phyloP scores from a whole-genome alignment of 768 basidiomycete genomes.

The Lentinula aciculospora region DNA sequence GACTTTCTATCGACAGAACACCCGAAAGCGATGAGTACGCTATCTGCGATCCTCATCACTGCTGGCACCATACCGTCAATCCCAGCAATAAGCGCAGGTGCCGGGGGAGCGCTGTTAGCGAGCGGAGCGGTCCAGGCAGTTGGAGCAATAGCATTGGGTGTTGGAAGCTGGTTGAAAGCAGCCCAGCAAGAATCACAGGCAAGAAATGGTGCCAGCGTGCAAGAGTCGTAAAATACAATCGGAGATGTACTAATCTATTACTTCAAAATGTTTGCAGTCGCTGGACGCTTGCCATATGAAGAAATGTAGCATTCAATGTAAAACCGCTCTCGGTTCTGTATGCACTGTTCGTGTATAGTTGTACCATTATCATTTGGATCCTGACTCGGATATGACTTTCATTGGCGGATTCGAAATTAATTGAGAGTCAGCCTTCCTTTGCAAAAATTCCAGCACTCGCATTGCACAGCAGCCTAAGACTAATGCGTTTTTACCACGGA shows the following conservation, averaged over 20 bases:
- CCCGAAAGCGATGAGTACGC: slow-evolving; percentile 66
- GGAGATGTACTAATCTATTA: too few relatives aligned
- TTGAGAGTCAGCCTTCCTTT: too few relatives aligned
- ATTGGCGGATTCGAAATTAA: too few relatives aligned
- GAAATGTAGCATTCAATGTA: too few relatives aligned
- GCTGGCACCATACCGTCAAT: slow-evolving; percentile 71
- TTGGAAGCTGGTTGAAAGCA: slow-evolving; percentile 54
- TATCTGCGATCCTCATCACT: slow-evolving; percentile 76
- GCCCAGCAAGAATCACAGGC: slow-evolving; percentile 29
- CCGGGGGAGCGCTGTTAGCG: slow-evolving; percentile 69
- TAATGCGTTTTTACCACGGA: too few relatives aligned
- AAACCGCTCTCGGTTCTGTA: too few relatives aligned
- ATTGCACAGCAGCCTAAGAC: too few relatives aligned
- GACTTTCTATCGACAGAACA: slow-evolving; percentile 73
- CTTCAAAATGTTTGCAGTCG: not conserved
- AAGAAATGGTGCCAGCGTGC: not conserved
- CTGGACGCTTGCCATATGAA: not conserved
- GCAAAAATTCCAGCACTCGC: too few relatives aligned
- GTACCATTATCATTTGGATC: too few relatives aligned
- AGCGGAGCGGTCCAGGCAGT: slow-evolving; percentile 72
- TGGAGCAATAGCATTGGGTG: slow-evolving; percentile 72
- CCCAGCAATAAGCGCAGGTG: slow-evolving; percentile 62
- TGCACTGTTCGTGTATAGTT: too few relatives aligned
- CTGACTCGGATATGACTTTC: too few relatives aligned
- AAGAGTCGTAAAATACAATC: not conserved